phyloP scores from a whole-genome alignment of 306 rosid genomes.

The Trifolium repens region DNA sequence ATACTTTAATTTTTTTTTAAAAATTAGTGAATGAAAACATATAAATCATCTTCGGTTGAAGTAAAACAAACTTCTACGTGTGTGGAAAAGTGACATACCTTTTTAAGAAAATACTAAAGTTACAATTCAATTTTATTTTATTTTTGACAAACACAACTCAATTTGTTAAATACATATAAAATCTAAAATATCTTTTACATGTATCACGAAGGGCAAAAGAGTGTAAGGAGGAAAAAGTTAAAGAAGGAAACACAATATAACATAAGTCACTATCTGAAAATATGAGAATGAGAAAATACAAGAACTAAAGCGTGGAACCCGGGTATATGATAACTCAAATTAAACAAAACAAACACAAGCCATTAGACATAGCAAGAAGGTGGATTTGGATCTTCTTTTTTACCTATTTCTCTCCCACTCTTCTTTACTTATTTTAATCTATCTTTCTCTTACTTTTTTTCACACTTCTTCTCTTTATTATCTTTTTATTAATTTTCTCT shows the following conservation, averaged over 20 bases:
- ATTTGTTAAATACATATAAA: slow-evolving; percentile 26
- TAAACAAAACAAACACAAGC: neutral
- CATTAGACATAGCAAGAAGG: neutral
- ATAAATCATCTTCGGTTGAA: neutral
- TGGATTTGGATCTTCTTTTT: too few species aligned
- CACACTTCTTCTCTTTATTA: too few species aligned
- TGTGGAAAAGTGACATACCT: neutral
- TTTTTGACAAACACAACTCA: neutral
- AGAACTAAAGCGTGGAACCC: slow-evolving; percentile 26
- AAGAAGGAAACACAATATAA: slow-evolving; percentile 56
- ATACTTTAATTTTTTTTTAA: too few species aligned
- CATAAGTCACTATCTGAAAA: slow-evolving; percentile 50
- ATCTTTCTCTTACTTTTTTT: too few species aligned
- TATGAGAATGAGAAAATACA: slow-evolving; percentile 44
- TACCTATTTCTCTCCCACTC: too few species aligned
- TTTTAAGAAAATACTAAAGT: slow-evolving; percentile 10
- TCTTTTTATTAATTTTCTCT: too few species aligned
- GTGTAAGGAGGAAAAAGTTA: slow-evolving; percentile 40
- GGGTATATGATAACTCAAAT: slow-evolving; percentile 14
- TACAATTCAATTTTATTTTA: slow-evolving; percentile 23
- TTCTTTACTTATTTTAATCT: too few species aligned
- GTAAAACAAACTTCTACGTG: neutral
- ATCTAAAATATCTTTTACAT: slow-evolving; percentile 3
- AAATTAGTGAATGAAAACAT: neutral
- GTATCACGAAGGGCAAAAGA: slow-evolving; percentile 45